phyloP scores from a whole-genome alignment of 2,329 filamentous ascomycete species.

The Anthostomella pinea region DNA sequence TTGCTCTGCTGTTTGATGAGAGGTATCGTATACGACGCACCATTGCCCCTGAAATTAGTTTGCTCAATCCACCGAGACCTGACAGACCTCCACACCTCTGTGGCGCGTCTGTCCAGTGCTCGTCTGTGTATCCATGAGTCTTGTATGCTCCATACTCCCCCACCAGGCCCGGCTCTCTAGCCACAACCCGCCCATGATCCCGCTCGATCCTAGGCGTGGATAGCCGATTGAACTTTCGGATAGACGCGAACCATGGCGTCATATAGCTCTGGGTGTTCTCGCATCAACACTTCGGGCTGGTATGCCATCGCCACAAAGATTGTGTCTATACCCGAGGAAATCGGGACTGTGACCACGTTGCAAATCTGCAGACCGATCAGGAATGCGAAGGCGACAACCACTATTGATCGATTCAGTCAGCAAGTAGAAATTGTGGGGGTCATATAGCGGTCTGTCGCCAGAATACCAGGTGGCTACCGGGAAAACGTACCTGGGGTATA shows the following conservation, averaged over 20 bases:
- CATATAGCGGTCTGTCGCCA: too few relatives aligned
- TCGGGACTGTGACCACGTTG: slow-evolving; percentile 83
- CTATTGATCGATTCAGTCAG: slow-evolving; percentile 10
- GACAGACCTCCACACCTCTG: too few relatives aligned
- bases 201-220: slow-evolving; percentile 58
- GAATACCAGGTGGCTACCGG: too few relatives aligned
- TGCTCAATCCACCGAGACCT: too few relatives aligned
- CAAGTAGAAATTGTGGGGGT: too few relatives aligned
- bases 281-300: slow-evolving; percentile 71
- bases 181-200: too few relatives aligned
- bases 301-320: slow-evolving; percentile 79
- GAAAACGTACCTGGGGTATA: slow-evolving; percentile 27
- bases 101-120: too few relatives aligned
- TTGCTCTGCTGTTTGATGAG: too few relatives aligned
- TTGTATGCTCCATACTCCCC: too few relatives aligned
- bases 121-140: too few relatives aligned
- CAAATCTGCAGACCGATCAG: slow-evolving; percentile 87
- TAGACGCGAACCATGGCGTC: slow-evolving; percentile 76
- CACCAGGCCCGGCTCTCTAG: background rate
- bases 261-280: slow-evolving; percentile 80
- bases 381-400: slow-evolving; percentile 54
- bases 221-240: slow-evolving; percentile 76
- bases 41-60: too few relatives aligned
- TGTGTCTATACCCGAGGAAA: slow-evolving; percentile 85
- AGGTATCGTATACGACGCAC: too few relatives aligned